Evolutionary conservation across 1,284 basidiomycete species (phyloP), one percentile per base, ranked within the genome.

Genomic region (Microbotryomycetes sp.): DNA sequence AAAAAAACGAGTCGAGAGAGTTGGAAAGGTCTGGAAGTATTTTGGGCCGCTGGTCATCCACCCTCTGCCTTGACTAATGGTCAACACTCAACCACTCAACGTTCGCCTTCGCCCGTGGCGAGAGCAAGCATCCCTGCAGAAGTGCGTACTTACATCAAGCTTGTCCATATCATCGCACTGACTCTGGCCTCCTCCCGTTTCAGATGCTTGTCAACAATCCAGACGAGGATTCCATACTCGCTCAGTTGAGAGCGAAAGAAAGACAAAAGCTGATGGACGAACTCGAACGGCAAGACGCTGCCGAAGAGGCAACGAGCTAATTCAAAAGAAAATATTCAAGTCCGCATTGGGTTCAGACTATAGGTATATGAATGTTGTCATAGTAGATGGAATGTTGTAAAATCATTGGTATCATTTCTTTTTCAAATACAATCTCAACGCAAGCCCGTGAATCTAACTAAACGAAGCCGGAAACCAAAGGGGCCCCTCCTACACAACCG

Each of bases 191-290:
- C 31, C 14, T 30, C 30, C 4, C 31, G 30, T 9, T 9, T 19
- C 25, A 54, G 25, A 52, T 54, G 22, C n/a, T 46, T n/a, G 9
- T 62, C 48, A 58, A 56, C 26, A 59, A 54, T 22, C 42, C 62
- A 15, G 54, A 62, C 26, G 70, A 71, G 49, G 57, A 53, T 36
- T 22, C 49, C 3, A 64, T 70, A 4, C 51, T 71, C 23, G 58
- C 62, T 0, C 60, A 59, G 45, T 30, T 71, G 32, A 55, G 66
- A 1, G 62, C 68, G n/a, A 29, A 60, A 15, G 66, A 70, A 48
- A 55, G 67, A 16, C 65, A 67, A 28, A 54, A 58, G 46, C 51
- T 71, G 5, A 70, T 70, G 49, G 69, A 64, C 26, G 65, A 71
- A 52, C 64, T 71, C 57, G 53, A 62, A 48, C n/a, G 49, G 58